A percentile compares a stretch with the other conserved stretches of the same genome.
Conservation (phyloP, 441 rosid genomes). For the Eutrema salsugineum region DNA sequence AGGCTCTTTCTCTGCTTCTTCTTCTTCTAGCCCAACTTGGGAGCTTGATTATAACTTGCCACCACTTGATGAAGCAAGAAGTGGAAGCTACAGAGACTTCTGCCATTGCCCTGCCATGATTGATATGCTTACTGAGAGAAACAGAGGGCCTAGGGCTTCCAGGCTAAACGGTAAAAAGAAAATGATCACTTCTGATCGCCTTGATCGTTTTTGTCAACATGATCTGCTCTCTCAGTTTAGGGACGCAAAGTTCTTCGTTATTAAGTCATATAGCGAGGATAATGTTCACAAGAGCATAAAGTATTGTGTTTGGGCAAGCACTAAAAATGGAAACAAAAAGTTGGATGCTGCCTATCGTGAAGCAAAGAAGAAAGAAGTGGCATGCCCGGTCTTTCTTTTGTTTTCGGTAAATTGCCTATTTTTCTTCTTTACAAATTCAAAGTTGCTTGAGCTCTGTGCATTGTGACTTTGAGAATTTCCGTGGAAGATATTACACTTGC, state of each 20-base stretch:
- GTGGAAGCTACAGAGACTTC: conserved; percentile 44
- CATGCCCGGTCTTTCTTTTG: conserved; percentile 44
- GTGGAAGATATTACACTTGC: background rate
- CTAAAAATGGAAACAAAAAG: conserved; percentile 49
- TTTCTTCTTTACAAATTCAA: background rate
- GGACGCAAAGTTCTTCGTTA: conserved; percentile 51
- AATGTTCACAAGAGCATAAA: conserved; percentile 54
- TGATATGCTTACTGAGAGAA: conserved; percentile 54
- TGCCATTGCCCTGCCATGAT: conserved; percentile 40
- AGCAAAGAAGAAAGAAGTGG: conserved; percentile 35
- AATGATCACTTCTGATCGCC: conserved; percentile 17
- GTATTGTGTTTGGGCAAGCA: conserved; percentile 58
- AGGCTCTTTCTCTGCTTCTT: conserved; percentile 36
- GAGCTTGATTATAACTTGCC: conserved; percentile 48
- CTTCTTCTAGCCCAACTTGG: conserved; percentile 33
- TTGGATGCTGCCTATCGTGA: conserved; percentile 50
- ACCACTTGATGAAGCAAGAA: conserved; percentile 46
- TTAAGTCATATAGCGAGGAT: conserved; percentile 59
- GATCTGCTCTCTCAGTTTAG: conserved; percentile 27
- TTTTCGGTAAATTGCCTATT: conserved; percentile 42
- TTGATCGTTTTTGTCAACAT: conserved; percentile 26
- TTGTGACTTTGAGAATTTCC: background rate
- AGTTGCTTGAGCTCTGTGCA: background rate
- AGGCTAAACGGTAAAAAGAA: conserved; percentile 40
- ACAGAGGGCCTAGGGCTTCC: conserved; percentile 63